These are phyloP conservation scores for Starmera stellimalicola DNA, from an alignment of 1,139 yeast genomes.

Conservation along the genomic window DNA sequence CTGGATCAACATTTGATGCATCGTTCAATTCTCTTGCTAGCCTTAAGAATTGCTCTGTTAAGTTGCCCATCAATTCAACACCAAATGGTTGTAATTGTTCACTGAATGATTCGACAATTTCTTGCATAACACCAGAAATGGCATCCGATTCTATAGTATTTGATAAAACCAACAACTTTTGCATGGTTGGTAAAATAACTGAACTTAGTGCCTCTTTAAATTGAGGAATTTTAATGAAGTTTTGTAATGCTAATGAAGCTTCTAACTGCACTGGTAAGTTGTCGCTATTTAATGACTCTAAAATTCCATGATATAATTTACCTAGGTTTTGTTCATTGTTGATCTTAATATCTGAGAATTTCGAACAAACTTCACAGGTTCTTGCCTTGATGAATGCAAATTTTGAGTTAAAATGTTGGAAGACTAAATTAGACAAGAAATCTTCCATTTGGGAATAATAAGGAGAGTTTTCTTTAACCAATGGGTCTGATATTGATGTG, in stretches of 20 bases:
- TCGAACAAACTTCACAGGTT: constrained; percentile 68
- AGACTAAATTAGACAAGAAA: constrained; percentile 51
- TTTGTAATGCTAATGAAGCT: constrained; percentile 80
- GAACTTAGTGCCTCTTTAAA: constrained; percentile 61
- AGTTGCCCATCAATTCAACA: constrained; percentile 68
- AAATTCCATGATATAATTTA: constrained; percentile 55
- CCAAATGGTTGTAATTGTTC: constrained; percentile 93
- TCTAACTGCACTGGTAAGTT: constrained; percentile 75
- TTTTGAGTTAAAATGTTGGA: constrained; percentile 62
- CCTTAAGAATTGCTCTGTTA: constrained; percentile 74
- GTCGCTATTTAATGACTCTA: constrained; percentile 47
- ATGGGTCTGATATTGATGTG: constrained; percentile 58
- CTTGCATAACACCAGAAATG: constrained; percentile 88
- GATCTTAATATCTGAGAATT: constrained; percentile 59
- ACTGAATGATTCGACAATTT: constrained; percentile 82
- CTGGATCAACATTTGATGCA: constrained; percentile 42
- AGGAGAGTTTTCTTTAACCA: constrained; percentile 49
- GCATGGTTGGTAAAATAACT: constrained; percentile 76
- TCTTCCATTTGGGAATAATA: constrained; percentile 57
- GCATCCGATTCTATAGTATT: constrained; percentile 84
- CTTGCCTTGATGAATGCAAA: constrained; percentile 76
- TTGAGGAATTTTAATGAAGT: constrained; percentile 54
- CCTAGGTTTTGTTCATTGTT: constrained; percentile 39
- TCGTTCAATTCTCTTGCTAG: constrained; percentile 63
- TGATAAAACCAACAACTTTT: constrained; percentile 62